Conservation (phyloP, 2,329 filamentous ascomycete genomes). For the Fonsecaea monophora region DNA sequence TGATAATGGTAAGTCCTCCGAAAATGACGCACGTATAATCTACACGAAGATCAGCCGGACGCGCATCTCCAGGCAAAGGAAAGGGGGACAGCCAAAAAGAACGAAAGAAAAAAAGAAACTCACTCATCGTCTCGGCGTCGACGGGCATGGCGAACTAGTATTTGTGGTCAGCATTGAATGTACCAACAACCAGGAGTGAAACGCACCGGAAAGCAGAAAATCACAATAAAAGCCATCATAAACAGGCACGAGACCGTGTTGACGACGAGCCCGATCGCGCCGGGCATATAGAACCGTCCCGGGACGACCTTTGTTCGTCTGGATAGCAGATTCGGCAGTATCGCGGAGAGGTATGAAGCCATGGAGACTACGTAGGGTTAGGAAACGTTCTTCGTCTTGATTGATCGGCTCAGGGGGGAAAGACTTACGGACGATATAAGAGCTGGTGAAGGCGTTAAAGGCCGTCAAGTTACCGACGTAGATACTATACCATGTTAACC, state of each 20-base stretch:
- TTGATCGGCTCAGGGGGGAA: neutral
- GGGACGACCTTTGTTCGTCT: conserved; percentile 57
- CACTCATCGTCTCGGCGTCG: conserved; percentile 55
- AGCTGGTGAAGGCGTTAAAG: conserved; percentile 64
- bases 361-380: conserved; percentile 43
- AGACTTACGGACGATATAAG: conserved; percentile 61
- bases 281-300: conserved; percentile 61
- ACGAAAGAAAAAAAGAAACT: neutral
- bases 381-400: neutral
- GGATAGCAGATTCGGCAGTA: conserved; percentile 58
- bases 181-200: neutral
- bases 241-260: conserved; percentile 60
- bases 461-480: conserved; percentile 49
- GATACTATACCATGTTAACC: conserved; percentile 58
- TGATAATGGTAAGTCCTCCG: conserved; percentile 58
- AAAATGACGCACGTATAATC: conserved; percentile 60
- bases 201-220: conserved; percentile 64
- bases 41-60: neutral
- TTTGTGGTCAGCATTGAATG: conserved; percentile 1
- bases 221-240: conserved; percentile 62
- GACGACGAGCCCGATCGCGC: conserved; percentile 55
- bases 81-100: too few relatives aligned
- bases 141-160: conserved; percentile 46
- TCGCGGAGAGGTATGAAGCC: conserved; percentile 62
- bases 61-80: neutral